Conservation (phyloP, 1,139 yeast genomes). For the Lodderomyces theae region DNA sequence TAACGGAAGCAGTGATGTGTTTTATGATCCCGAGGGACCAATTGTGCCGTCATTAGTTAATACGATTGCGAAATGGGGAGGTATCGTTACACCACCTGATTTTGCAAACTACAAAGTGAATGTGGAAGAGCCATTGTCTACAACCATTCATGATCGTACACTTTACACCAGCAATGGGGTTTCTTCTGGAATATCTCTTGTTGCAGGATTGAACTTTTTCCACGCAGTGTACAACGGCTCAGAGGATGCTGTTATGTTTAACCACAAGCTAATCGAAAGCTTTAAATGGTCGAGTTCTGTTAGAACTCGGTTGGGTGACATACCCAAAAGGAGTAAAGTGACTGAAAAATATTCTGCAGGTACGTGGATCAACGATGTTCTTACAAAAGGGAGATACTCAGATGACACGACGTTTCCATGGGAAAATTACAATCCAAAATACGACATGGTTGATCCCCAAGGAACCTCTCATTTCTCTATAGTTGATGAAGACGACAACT, state of each 20-base stretch:
- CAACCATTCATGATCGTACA: conserved; percentile 45
- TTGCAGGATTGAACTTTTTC: conserved; percentile 70
- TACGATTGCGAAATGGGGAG: conserved; percentile 50
- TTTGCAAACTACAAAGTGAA: conserved; percentile 58
- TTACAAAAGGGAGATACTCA: conserved; percentile 42
- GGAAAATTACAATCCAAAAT: conserved; percentile 75
- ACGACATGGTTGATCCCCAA: conserved; percentile 69
- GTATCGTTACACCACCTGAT: conserved; percentile 61
- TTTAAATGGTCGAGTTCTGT: conserved; percentile 95
- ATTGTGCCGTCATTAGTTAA: conserved; percentile 56
- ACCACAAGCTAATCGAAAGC: conserved; percentile 73
- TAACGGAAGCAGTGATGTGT: conserved; percentile 72
- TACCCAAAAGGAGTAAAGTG: conserved; percentile 22
- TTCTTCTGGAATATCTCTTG: conserved; percentile 78
- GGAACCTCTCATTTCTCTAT: conserved; percentile 89
- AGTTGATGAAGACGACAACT: conserved; percentile 66
- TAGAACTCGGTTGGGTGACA: conserved; percentile 78
- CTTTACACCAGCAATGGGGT: conserved; percentile 74
- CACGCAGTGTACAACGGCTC: conserved; percentile 25
- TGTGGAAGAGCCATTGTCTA: conserved; percentile 53
- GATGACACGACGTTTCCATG: conserved; percentile 61
- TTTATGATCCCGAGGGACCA: conserved; percentile 82
- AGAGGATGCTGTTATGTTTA: conserved; percentile 34
- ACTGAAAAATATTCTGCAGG: conserved; percentile 28
- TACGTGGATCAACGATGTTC: conserved; percentile 58